A percentile compares a stretch with the other conserved stretches of the same genome.
Conservation (phyloP, 2,329 filamentous ascomycete species). For the Monosporascus sp. region DNA sequence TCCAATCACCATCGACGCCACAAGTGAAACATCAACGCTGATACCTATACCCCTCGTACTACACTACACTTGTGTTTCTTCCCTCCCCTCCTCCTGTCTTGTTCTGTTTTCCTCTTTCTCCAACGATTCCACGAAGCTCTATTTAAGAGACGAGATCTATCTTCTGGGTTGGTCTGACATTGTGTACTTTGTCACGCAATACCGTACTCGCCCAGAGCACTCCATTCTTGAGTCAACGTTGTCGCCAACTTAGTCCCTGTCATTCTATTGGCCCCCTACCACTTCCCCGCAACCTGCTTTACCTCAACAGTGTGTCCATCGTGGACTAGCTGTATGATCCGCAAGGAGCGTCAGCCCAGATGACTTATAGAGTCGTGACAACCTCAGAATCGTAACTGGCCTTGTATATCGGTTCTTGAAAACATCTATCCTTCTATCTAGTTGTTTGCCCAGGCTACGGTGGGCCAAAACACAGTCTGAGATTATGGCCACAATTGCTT, state of each 20-base stretch:
- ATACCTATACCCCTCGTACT: not conserved
- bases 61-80: not conserved
- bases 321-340: not conserved
- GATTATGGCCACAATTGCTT: slow-evolving; percentile 50
- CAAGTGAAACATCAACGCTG: not conserved
- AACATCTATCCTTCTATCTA: not conserved
- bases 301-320: not conserved
- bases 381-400: not conserved
- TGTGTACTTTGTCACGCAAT: no score
- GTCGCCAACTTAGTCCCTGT: not conserved
- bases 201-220: no score
- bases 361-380: not conserved
- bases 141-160: no score
- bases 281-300: not conserved
- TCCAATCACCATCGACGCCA: slow-evolving; percentile 1
- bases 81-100: not conserved
- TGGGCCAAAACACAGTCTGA: not conserved
- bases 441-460: not conserved
- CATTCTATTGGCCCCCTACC: not conserved
- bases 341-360: not conserved
- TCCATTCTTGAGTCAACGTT: not conserved
- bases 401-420: no score
- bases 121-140: not conserved
- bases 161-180: no score
- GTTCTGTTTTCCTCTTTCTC: not conserved